Percentiles rank a stretch among this genome's conserved stretches.
Evolutionary conservation across 2,329 filamentous ascomycete species (phyloP).

Genomic region (Aaosphaeria pasadenensis): DNA sequence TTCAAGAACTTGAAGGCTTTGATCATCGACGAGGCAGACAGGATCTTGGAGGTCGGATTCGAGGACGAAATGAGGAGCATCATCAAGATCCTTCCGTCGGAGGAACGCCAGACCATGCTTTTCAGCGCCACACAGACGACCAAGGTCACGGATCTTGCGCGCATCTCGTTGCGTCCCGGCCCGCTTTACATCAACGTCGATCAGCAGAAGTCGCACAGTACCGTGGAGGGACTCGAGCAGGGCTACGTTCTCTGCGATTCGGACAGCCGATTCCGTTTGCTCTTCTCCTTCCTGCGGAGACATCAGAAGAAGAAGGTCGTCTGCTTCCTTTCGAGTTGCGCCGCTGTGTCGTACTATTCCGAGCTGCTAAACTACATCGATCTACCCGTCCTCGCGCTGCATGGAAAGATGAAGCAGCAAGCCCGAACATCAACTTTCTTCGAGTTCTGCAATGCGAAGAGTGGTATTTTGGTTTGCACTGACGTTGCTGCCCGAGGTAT

Average conservation of each 20-base stretch:
- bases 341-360: constrained; percentile 92
- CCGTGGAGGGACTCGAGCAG: constrained; percentile 90
- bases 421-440: constrained; percentile 99
- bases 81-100: constrained; percentile 82
- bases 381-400: constrained; percentile 78
- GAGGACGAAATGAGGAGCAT: constrained; percentile 98
- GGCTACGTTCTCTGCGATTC: constrained; percentile 93
- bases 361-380: constrained; percentile 97
- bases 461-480: constrained; percentile 89
- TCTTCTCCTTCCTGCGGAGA: constrained; percentile 92
- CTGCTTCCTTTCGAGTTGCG: constrained; percentile 85
- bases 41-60: constrained; percentile 95
- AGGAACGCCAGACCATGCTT: constrained; percentile 85
- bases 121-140: constrained; percentile 98
- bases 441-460: constrained; percentile 83
- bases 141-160: constrained; percentile 93
- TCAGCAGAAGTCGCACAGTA: constrained; percentile 82
- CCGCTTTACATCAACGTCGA: constrained; percentile 98
- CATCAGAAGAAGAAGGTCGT: constrained; percentile 97
- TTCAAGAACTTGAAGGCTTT: constrained; percentile 93
- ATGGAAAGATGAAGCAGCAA: constrained; percentile 96
- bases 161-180: constrained; percentile 86
- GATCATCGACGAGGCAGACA: constrained; percentile 94
- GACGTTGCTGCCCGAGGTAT: constrained; percentile 87
- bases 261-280: constrained; percentile 87